These are phyloP conservation scores for Plasmodium berghei DNA, from an alignment of 169 alveolate genomes.

Conservation along the genomic window DNA sequence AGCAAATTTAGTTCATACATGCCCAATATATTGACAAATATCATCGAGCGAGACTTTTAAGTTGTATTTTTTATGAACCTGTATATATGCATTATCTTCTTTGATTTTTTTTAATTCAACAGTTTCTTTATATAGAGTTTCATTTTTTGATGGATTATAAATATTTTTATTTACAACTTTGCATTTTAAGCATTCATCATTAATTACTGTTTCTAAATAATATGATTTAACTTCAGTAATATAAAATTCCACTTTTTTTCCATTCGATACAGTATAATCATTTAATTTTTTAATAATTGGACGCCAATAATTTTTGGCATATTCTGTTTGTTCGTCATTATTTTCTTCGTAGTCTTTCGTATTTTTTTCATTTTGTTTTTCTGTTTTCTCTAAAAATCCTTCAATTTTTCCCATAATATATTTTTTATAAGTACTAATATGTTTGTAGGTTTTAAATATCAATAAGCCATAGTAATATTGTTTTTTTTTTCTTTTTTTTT, in stretches of 20 bases:
- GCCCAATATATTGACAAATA: conserved; percentile 39
- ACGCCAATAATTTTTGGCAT: too few relatives aligned
- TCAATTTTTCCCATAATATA: conserved; percentile 26
- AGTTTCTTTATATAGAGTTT: conserved; percentile 32
- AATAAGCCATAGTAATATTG: conserved; percentile 23
- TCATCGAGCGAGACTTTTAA: conserved; percentile 64
- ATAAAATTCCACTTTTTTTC: conserved; percentile 10
- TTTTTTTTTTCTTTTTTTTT: conserved; percentile 4
- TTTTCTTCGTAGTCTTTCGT: neutral
- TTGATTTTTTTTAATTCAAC: conserved; percentile 52
- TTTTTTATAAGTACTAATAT: conserved; percentile 23
- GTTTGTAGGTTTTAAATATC: conserved; percentile 19
- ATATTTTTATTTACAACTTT: conserved; percentile 38
- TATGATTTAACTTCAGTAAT: conserved; percentile 31
- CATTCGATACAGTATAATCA: neutral
- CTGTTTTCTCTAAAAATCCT: neutral
- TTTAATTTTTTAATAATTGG: too few relatives aligned
- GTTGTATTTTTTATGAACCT: conserved; percentile 13
- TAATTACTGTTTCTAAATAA: conserved; percentile 52
- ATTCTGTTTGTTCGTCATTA: neutral
- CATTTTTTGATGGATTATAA: conserved; percentile 7
- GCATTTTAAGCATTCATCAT: conserved; percentile 23
- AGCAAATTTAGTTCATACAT: neutral
- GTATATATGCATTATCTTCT: conserved; percentile 8
- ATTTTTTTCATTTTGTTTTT: neutral